Conservation (phyloP, 306 rosid genomes). For the Ormosia semicastrata region DNA sequence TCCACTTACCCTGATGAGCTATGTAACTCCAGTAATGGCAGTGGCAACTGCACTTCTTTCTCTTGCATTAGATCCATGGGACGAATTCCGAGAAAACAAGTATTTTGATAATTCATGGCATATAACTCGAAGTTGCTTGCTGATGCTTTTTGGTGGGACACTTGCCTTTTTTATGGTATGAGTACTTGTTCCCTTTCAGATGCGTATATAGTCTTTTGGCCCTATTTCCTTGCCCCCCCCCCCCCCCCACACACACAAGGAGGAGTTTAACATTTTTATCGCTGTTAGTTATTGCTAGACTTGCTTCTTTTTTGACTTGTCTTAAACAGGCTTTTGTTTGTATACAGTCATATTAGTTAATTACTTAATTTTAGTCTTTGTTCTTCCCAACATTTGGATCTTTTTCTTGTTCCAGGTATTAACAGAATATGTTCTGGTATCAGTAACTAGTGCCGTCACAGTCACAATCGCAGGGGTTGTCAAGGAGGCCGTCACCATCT, state of each 20-base stretch:
- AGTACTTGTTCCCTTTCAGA: conserved; percentile 11
- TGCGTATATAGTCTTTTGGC: not conserved
- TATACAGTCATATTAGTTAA: not conserved
- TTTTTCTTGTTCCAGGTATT: conserved; percentile 65
- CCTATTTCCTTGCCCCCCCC: not conserved
- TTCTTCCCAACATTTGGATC: conserved; percentile 18
- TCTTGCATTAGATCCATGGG: conserved; percentile 87
- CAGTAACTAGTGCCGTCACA: conserved; percentile 96
- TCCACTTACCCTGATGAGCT: conserved; percentile 93
- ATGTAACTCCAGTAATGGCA: conserved; percentile 93
- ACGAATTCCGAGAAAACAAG: conserved; percentile 56
- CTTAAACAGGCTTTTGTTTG: conserved; percentile 5
- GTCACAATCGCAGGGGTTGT: conserved; percentile 98
- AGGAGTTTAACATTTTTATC: not conserved
- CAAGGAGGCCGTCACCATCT: conserved; percentile 93
- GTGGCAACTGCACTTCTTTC: conserved; percentile 72
- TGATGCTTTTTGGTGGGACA: conserved; percentile 88
- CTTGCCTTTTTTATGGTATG: conserved; percentile 95
- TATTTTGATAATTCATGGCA: conserved; percentile 81
- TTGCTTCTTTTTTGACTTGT: conserved; percentile 9
- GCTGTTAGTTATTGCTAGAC: not conserved
- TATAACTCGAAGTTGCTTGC: conserved; percentile 70
- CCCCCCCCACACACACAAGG: not conserved
- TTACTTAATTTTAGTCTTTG: not conserved
- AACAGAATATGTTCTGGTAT: conserved; percentile 85